A percentile compares a stretch with the other conserved stretches of the same genome.
phyloP scores from a whole-genome alignment of 805 yeast genomes.

The Tetrapisispora arboricola region DNA sequence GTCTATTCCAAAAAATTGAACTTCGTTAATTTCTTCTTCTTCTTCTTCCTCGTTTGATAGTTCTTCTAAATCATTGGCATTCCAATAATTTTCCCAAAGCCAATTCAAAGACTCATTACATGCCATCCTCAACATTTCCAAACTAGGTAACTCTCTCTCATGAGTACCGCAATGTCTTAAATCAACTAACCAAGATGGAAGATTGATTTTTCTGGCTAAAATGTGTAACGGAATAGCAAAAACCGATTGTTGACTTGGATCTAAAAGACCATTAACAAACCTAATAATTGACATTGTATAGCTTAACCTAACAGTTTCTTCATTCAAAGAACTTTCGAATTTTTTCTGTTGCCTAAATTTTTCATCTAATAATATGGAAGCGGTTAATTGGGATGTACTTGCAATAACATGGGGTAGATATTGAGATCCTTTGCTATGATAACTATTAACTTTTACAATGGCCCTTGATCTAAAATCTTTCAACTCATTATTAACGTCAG shows the following conservation, averaged over 20 bases:
- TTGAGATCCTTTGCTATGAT: conserved; percentile 43
- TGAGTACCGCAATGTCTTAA: conserved; percentile 86
- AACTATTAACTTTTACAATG: conserved; percentile 41
- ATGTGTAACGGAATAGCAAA: conserved; percentile 70
- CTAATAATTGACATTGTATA: conserved; percentile 69
- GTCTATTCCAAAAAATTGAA: conserved; percentile 1
- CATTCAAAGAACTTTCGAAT: conserved; percentile 12
- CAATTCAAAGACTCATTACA: conserved; percentile 57
- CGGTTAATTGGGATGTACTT: conserved; percentile 47
- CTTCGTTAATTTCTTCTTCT: conserved; percentile 5
- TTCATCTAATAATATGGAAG: conserved; percentile 38
- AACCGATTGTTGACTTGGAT: conserved; percentile 71
- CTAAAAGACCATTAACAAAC: conserved; percentile 85
- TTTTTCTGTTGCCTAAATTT: conserved; percentile 19
- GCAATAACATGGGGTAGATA: conserved; percentile 65
- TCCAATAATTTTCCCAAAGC: conserved; percentile 72
- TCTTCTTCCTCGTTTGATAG: conserved; percentile 10
- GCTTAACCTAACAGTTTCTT: conserved; percentile 34
- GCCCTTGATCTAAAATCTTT: conserved; percentile 33
- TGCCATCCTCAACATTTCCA: conserved; percentile 56
- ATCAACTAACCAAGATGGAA: conserved; percentile 83
- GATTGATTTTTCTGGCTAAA: conserved; percentile 54
- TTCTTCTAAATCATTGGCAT: conserved; percentile 21
- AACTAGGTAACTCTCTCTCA: conserved; percentile 59
- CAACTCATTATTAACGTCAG: neutral